Evolutionary conservation across 1,139 yeast species (phyloP), one percentile per base, ranked within the genome.

Genomic region (Debaryomycetaceae sp.): DNA sequence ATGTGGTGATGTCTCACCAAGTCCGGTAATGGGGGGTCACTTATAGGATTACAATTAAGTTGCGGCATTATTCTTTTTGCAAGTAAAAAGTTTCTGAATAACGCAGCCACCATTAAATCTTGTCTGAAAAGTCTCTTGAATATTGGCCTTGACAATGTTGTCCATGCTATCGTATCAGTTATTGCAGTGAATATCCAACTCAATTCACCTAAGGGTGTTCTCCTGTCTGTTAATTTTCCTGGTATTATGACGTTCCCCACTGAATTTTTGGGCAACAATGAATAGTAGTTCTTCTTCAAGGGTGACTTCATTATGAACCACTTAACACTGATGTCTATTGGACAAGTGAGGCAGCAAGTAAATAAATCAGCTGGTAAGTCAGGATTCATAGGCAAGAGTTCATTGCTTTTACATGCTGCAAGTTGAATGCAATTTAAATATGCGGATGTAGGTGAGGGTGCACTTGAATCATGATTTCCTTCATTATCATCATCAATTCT

Each of bases 141-240:
- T 33, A 92, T 69, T 1, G 95, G 91, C 44, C 96, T 73, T 2
- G 95, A 89, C 36, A 94, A 66, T 1, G 92, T 79, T 0, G 96
- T 88, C 98, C 98, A 94, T 5, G 98, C 98, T 45, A 92, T 92
- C 0, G 98, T 92, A 61, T 92, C 99, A 3, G 98, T 92, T 32
- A 92, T 89, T 4, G 98, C 98, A 1, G 98, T 94, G 62, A 92
- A 92, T 30, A 92, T 92, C 98, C 98, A 94, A 58, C 89, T 89
- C 43, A 92, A 73, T 59, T 94, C 98, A 18, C 98, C 99, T 33
- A 92, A 65, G 0, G 98, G 98, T 0, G 98, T 94, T 49, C 96
- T 73, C 53, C 98, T 75, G 58, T 92, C 98, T 3, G 96, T 86
- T 37, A 89, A 67, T 48, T 87, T 84, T 1, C 98, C 98, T 0